Evolutionary conservation across 2,329 filamentous ascomycete species (phyloP).

Genomic region (Ceratocystis destructans): DNA sequence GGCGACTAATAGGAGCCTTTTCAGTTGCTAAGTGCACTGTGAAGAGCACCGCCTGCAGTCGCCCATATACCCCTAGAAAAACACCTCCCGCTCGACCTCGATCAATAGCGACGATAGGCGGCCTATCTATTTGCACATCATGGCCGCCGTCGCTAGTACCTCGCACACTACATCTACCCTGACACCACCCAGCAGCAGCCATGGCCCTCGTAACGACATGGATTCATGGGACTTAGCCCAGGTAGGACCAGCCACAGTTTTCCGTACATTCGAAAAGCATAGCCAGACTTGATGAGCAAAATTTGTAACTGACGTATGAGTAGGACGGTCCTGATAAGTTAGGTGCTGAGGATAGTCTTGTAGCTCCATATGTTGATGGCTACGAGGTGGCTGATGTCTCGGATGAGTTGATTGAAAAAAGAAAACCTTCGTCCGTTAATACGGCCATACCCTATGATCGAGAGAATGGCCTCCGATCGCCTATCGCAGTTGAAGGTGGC

Average conservation of each 20-base stretch:
- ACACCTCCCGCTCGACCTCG: neutral
- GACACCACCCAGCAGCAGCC: conserved; percentile 17
- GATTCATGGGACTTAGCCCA: conserved; percentile 12
- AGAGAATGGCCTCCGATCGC: conserved; percentile 12
- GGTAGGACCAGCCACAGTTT: neutral
- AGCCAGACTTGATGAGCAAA: neutral
- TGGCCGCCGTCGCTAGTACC: conserved; percentile 11
- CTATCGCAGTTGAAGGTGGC: conserved; percentile 14
- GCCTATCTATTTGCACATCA: neutral
- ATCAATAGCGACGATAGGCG: neutral
- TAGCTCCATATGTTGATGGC: neutral
- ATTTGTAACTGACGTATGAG: conserved; percentile 3
- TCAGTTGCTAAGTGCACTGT: conserved; percentile 16
- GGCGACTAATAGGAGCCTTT: conserved; percentile 14
- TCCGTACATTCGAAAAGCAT: neutral
- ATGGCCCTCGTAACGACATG: conserved; percentile 3
- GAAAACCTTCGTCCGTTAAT: conserved; percentile 14
- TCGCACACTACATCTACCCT: conserved; percentile 15
- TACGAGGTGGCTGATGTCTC: conserved; percentile 1
- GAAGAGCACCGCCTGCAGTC: conserved; percentile 11
- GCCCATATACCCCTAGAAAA: conserved; percentile 5
- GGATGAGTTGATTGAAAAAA: neutral
- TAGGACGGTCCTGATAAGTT: conserved; percentile 12
- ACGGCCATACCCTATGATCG: conserved; percentile 9
- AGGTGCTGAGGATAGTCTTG: neutral